Evolutionary conservation across 2,329 filamentous ascomycete species (phyloP), one percentile per base, ranked within the genome.

Genomic region (Xylariomycetidae sp.): DNA sequence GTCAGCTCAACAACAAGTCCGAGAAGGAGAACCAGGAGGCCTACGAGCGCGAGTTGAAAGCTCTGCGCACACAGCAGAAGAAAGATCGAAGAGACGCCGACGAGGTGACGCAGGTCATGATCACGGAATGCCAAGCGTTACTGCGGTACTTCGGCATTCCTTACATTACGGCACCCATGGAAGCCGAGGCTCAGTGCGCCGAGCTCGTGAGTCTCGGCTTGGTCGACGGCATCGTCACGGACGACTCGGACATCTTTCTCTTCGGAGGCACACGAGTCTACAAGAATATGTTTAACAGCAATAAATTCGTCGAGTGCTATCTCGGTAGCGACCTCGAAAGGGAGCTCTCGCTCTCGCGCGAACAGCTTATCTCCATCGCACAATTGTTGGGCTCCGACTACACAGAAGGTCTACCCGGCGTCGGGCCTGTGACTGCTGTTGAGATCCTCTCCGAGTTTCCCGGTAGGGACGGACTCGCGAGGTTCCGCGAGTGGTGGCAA

Each of bases 221-320:
- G 0, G 94, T 98, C 7, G 94, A 98, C 56, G 92, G 94, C 10
- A 95, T 98, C 41, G 89, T 98, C 18, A 98, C 94, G 0, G 92
- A 98, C 52, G 92, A 98, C 57, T 94, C 85, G 3, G 92, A 98
- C 66, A 94, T 83, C 1, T 98, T 98, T 53, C 74, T 98, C 1
- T 98, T 98, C 58, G 94, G 92, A 13, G 94, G 92, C 23, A 98
- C 88, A 0, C 75, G 90, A 13, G 85, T 98, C 15, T 98, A 98
- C 71, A 98, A 98, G 61, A 98, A 98, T 67, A 94, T 98, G 88
- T 98, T 98, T 70, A 98, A 96, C 61, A 83, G 88, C 50, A 92
- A 92, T 59, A 98, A 98, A 57, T 94, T 88, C 50, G 92, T 98
- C 26, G 92, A 98, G 63, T 97, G 92, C 62, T 98, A 97, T 56